phyloP scores from a whole-genome alignment of 176 grass and related monocot genomes.

The Secale cereale region DNA sequence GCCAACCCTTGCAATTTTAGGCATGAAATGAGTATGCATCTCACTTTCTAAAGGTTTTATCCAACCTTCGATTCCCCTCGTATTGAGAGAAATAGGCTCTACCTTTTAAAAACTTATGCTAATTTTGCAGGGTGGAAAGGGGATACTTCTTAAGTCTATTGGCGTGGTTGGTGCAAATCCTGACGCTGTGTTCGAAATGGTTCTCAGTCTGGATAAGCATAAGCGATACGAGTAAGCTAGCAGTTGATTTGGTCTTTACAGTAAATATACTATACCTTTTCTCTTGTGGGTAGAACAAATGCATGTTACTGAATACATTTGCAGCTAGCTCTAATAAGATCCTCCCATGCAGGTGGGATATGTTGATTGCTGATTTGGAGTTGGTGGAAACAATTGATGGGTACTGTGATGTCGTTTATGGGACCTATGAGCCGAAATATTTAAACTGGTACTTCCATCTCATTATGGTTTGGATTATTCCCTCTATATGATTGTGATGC shows the following conservation, averaged over 20 bases:
- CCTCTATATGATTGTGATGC: background rate
- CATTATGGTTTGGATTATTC: background rate
- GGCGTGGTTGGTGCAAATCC: conserved; percentile 73
- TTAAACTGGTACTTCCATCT: conserved; percentile 60
- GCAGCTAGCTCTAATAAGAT: conserved; percentile 15
- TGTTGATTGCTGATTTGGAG: conserved; percentile 83
- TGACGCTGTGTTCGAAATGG: conserved; percentile 78
- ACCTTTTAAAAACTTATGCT: background rate
- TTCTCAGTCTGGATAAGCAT: conserved; percentile 64
- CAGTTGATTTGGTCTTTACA: conserved; percentile 12
- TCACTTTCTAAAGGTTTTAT: background rate
- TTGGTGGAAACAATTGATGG: conserved; percentile 72
- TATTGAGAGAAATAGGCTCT: background rate
- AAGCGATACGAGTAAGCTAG: conserved; percentile 85
- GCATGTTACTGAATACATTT: conserved; percentile 11
- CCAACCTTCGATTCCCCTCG: background rate
- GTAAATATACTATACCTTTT: background rate
- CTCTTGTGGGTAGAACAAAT: conserved; percentile 1
- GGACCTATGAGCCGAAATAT: conserved; percentile 84
- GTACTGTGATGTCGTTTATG: conserved; percentile 84
- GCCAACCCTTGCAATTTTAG: background rate
- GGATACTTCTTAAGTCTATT: conserved; percentile 75
- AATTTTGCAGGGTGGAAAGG: conserved; percentile 48
- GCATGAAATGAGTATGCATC: background rate
- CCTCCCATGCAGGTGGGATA: conserved; percentile 83